Percentiles rank a stretch among this genome's conserved stretches.
Evolutionary conservation across 1,284 basidiomycete genomes (phyloP).

Genomic region (Ustilago sp.): DNA sequence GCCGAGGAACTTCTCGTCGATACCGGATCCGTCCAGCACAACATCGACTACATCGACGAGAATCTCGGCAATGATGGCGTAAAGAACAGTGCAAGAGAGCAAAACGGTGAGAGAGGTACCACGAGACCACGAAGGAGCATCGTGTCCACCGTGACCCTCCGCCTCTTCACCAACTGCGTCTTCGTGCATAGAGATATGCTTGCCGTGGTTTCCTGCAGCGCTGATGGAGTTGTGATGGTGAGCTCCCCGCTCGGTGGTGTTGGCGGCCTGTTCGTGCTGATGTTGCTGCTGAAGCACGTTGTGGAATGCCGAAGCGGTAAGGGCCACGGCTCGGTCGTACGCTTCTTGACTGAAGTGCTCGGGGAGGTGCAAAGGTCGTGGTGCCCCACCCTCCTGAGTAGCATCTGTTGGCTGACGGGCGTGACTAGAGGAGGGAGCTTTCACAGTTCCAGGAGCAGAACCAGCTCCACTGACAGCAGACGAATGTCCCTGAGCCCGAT

Average conservation of each 20-base stretch:
- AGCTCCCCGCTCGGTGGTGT: conserved; percentile 20
- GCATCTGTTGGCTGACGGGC: conserved; percentile 33
- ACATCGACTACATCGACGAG: conserved; percentile 96
- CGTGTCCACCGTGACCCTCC: conserved; percentile 84
- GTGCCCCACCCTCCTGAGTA: conserved; percentile 24
- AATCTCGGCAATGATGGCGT: conserved; percentile 95
- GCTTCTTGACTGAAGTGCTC: conserved; percentile 59
- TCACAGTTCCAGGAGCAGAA: conserved; percentile 30
- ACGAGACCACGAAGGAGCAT: conserved; percentile 80
- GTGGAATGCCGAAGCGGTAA: conserved; percentile 62
- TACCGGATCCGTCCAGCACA: conserved; percentile 88
- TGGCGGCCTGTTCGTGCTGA: conserved; percentile 16
- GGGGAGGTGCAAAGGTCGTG: conserved; percentile 50
- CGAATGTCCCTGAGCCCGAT: conserved; percentile 25
- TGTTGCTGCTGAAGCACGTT: conserved; percentile 52
- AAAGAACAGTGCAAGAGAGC: conserved; percentile 83
- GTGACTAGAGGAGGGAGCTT: conserved; percentile 16
- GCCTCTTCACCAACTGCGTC: conserved; percentile 58
- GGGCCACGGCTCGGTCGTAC: conserved; percentile 59
- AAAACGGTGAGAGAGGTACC: conserved; percentile 60
- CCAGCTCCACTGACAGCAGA: conserved; percentile 28
- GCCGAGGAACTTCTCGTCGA: conserved; percentile 97
- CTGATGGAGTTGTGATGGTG: conserved; percentile 32
- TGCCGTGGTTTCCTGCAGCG: conserved; percentile 16
- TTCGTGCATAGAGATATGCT: conserved; percentile 56